These are phyloP conservation scores for Alternaria sp. DNA, from an alignment of 2,329 filamentous ascomycete species.

Conservation along the genomic window DNA sequence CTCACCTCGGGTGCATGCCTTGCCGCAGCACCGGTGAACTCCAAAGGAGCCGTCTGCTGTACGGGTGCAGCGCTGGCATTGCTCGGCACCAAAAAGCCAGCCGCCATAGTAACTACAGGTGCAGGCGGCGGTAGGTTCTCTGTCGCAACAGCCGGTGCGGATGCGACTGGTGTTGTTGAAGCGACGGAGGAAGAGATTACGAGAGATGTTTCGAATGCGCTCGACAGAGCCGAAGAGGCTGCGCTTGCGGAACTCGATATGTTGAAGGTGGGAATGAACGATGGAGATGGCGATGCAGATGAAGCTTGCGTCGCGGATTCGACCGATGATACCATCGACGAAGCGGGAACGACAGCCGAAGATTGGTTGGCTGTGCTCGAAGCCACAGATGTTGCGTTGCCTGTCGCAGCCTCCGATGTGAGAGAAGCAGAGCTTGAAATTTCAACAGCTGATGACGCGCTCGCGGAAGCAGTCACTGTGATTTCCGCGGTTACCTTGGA, in stretches of 20 bases:
- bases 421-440: not conserved
- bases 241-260: not conserved
- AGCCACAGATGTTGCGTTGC: not conserved
- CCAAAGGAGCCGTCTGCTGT: not conserved
- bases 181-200: not conserved
- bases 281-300: not conserved
- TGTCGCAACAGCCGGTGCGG: not conserved
- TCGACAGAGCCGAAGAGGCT: not conserved
- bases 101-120: constrained; percentile 5
- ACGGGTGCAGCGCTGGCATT: constrained; percentile 1
- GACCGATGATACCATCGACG: not conserved
- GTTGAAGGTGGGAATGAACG: not conserved
- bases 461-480: not conserved
- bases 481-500: not conserved
- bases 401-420: not conserved
- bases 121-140: not conserved
- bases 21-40: constrained; percentile 4
- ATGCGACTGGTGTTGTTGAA: not conserved
- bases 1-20: not conserved
- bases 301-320: not conserved
- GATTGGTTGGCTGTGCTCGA: not conserved
- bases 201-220: not conserved
- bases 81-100: constrained; percentile 3
- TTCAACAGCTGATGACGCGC: not conserved
- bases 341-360: not conserved